Conservation (phyloP, 148 eudicot species). For the Rhododendron ferrugineum region DNA sequence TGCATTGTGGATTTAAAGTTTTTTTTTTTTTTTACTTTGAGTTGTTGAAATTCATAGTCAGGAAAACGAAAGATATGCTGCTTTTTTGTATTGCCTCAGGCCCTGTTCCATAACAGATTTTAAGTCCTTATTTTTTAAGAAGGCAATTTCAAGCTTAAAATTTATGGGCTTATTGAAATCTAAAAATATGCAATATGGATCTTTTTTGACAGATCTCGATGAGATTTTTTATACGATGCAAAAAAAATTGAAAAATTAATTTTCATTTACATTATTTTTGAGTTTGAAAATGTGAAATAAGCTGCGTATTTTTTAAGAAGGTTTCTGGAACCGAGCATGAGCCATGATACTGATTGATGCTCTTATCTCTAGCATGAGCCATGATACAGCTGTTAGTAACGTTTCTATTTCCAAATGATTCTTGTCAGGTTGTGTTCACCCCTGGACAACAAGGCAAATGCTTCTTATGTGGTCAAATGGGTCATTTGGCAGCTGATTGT, state of each 20-base stretch:
- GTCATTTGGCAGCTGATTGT: conserved; percentile 86
- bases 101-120: too few relatives aligned
- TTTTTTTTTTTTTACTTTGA: neutral
- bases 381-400: neutral
- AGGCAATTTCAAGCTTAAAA: too few relatives aligned
- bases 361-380: neutral
- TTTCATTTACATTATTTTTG: too few relatives aligned
- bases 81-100: neutral
- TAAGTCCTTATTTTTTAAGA: too few relatives aligned
- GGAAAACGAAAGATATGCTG: neutral
- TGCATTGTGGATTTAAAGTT: neutral
- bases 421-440: conserved; percentile 58
- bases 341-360: neutral
- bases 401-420: neutral
- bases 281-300: too few relatives aligned
- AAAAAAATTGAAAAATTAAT: too few relatives aligned
- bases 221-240: too few relatives aligned
- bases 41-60: neutral
- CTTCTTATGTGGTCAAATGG: conserved; percentile 89
- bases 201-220: too few relatives aligned
- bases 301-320: too few relatives aligned
- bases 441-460: conserved; percentile 94
- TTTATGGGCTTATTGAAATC: too few relatives aligned
- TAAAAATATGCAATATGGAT: too few relatives aligned
- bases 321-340: too few relatives aligned